Base-by-base conservation (phyloP, 2,329 filamentous ascomycete species). In the Hymenoscyphus scutula region DNA sequence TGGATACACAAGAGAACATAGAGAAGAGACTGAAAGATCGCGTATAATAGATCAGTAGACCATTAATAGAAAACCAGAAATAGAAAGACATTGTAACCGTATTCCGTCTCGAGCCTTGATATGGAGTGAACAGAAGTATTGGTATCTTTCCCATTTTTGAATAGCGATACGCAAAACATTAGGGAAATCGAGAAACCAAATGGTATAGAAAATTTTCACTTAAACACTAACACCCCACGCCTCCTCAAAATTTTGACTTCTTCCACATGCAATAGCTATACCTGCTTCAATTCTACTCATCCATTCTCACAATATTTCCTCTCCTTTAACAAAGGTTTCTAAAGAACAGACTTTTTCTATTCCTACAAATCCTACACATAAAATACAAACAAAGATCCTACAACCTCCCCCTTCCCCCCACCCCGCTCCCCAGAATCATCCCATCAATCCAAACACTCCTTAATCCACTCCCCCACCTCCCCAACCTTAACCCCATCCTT, bases 401-500 rank as follows among this genome's bases (percentile, higher is more conserved):
- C 15, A 15, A 60, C 19, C 17, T 41, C 19, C 11, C 1, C 13
- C 13, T 5, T n/a, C 27, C 17, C 53, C 17, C 34, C 3, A 5
- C 34, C 3, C 45, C 45, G n/a, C n/a, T n/a, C n/a, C 23, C 45
- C 5, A 51, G 3, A 17, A 25, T 1, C 15, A 30, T 17, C 29
- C 32, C 8, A 30, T n/a, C 8, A 45, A 27, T 41, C 60, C 25
- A 65, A 57, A 55, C 29, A 37, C 3, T 66, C 62, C 27, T 62
- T 58, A 64, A 68, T 64, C 68, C 66, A 69, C 60, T 64, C 59
- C 38, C 53, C 57, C n/a, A 66, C 62, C 13, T 62, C 10, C 41
- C 25, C 38, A 13, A 58, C 48, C 51, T 65, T 37, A 25, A 27
- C 23, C 41, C 29, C 29, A 32, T 19, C 58, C 27, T 37, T 19